Evolutionary conservation across 1,139 yeast genomes (phyloP).

Genomic region (Yamadazyma jaroonii): DNA sequence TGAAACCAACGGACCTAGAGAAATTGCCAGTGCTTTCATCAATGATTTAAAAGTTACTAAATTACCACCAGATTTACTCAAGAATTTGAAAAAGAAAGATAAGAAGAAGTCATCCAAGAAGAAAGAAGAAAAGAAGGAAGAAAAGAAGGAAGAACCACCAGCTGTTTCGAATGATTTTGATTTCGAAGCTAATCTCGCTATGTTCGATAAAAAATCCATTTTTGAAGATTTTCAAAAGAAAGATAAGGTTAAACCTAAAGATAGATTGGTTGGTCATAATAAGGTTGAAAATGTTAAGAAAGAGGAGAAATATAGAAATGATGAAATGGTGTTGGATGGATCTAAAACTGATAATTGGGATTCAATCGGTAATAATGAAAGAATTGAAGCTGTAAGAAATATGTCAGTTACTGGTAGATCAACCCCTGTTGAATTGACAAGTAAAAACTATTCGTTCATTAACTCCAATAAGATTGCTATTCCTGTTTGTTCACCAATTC

Average conservation of each 20-base stretch:
- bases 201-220: conserved; percentile 79
- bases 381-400: conserved; percentile 9
- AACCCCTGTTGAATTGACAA: conserved; percentile 12
- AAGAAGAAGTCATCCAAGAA: conserved; percentile 14
- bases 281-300: conserved; percentile 36
- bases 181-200: conserved; percentile 76
- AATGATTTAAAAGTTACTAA: conserved; percentile 50
- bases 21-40: conserved; percentile 33
- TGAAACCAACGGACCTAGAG: conserved; percentile 25
- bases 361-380: conserved; percentile 26
- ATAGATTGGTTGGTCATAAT: conserved; percentile 76
- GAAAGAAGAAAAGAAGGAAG: conserved; percentile 6
- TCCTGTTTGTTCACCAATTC: conserved; percentile 77
- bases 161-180: conserved; percentile 58
- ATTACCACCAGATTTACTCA: conserved; percentile 36
- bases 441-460: conserved; percentile 10
- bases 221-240: conserved; percentile 70
- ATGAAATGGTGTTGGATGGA: conserved; percentile 68
- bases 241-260: conserved; percentile 59
- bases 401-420: conserved; percentile 15
- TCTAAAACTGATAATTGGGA: conserved; percentile 59
- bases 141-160: conserved; percentile 1
- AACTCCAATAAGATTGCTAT: conserved; percentile 25
- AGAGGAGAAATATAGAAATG: conserved; percentile 56
- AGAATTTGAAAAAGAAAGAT: conserved; percentile 10